Evolutionary conservation across 768 basidiomycete species (phyloP), one percentile per base, ranked within the genome.

Genomic region (Rhizopogon rudus): DNA sequence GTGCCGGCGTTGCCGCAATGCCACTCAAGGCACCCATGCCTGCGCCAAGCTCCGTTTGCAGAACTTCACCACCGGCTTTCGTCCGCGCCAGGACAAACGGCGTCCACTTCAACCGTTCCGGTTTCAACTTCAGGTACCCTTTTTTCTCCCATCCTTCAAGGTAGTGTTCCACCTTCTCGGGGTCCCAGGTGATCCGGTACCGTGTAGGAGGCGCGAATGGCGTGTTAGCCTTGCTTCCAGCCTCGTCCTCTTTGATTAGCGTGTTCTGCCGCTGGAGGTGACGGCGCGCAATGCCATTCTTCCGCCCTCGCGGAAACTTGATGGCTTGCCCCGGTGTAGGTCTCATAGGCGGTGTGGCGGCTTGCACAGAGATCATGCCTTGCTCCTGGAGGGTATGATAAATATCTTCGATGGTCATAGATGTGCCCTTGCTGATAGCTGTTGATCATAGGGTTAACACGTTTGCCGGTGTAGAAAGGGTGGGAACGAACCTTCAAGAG

Each of bases 51-150:
- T 62, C 60, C 40, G 52, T 35, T 44, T 71, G 70, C 41, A 65
- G 53, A 28, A 65, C 42, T 49, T 72, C 65, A 12, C 57, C 65
- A n/a, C 63, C 65, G 3, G 58, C 58, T 59, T 67, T 69, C 42
- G 67, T 71, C 51, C 81, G 75, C 5, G 85, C 76, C 43, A 93
- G 70, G 40, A 97, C 73, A 71, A 96, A 98, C 28, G 96, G 96
- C 58, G 87, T 95, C 91, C 96, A 99, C 65, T 92, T 93, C 57
- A 98, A 77, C 68, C 84, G 84, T 64, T 96, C 93, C 1, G 93
- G 86, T 60, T 81, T 82, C 55, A 92, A 74, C 60, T 71, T 80
- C 57, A 93, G 64, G 62, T 93, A 89, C 5, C 88, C 89, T 71
- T 94, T 97, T 42, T 71, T 68, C 58, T 88, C 85, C 84, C 91